Base-by-base conservation (phyloP, 306 rosid genomes). In the Cajanus cajan region DNA sequence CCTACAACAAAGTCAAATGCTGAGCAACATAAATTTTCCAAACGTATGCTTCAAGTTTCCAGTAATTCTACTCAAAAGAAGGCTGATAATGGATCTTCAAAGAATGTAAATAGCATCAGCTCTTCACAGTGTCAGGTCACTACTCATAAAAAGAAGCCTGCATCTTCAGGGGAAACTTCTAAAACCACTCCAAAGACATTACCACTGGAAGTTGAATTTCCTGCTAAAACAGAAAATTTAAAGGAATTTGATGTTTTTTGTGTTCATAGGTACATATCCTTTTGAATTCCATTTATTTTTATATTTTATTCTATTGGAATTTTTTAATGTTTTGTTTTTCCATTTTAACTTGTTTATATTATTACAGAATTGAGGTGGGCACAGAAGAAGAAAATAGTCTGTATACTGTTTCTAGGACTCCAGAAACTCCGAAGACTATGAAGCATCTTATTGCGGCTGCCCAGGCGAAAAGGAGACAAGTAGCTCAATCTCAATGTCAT, bases 391-490 rank as follows among this genome's bases (percentile, higher is more conserved):
- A 77, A 84, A 62, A 36, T 79, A 73, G 83, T 76, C 76, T 77
- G 39, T 41, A 80, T 73, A 18, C 55, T 75, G 92, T 76, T 66
- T 85, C 93, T 75, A 80, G 84, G 73, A 85, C 88, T 63, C 77
- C 94, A 1, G 97, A 94, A 55, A 80, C 93, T 79, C 84, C 85
- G 43, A 78, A 74, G 33, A 83, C 94, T 57, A 90, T 94, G 94
- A 90, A 77, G 80, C 85, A 90, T 85, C 98, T 94, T 80, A 94
- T 94, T 76, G 98, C 98, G 6, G 98, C 79, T 79, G 98, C 98
- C 63, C 98, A 92, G 85, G 97, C 90, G 13, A 94, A 92, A 80
- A 88, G 96, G 86, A 94, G 73, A 82, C 94, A 85, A 77, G 87
- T 85, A 77, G 86, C 97, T 57, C 91, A 90, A 61, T 75, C 90